phyloP scores from a whole-genome alignment of 257 asterid genomes.

The Lycium barbarum region DNA sequence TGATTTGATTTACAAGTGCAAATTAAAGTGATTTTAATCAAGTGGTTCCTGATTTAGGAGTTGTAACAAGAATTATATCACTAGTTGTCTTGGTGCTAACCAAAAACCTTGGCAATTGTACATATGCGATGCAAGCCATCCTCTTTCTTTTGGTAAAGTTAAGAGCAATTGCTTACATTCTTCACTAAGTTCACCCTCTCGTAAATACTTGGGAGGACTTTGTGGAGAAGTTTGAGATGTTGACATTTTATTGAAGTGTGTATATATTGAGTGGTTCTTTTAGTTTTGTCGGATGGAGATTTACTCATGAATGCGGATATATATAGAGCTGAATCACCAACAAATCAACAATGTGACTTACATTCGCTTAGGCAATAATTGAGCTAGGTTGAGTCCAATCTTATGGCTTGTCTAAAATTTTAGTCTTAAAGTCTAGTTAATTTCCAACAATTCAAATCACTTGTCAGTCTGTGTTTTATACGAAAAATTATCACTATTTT shows the following conservation, averaged over 20 bases:
- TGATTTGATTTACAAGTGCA: background rate
- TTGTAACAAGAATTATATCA: conserved; percentile 53
- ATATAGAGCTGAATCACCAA: too few relatives aligned
- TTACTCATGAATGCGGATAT: too few relatives aligned
- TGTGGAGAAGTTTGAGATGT: background rate
- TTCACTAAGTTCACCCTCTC: background rate
- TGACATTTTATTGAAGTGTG: too few relatives aligned
- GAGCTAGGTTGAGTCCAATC: background rate
- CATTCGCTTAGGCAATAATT: background rate
- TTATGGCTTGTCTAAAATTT: too few relatives aligned
- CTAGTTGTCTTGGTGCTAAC: conserved; percentile 37
- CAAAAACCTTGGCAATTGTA: conserved; percentile 56
- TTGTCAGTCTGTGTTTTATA: too few relatives aligned
- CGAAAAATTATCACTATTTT: too few relatives aligned
- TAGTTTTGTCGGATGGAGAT: too few relatives aligned
- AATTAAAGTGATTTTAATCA: conserved; percentile 16
- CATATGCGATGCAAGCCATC: conserved; percentile 19
- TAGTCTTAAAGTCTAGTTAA: too few relatives aligned
- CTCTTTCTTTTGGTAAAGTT: background rate
- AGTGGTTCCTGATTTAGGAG: conserved; percentile 56
- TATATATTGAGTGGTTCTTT: too few relatives aligned
- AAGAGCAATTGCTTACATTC: background rate
- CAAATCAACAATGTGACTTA: background rate
- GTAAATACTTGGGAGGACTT: background rate
- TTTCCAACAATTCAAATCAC: too few relatives aligned